Evolutionary conservation across 805 yeast genomes (phyloP), one percentile per base, ranked within the genome.

Genomic region (Metschnikowia koreensis): DNA sequence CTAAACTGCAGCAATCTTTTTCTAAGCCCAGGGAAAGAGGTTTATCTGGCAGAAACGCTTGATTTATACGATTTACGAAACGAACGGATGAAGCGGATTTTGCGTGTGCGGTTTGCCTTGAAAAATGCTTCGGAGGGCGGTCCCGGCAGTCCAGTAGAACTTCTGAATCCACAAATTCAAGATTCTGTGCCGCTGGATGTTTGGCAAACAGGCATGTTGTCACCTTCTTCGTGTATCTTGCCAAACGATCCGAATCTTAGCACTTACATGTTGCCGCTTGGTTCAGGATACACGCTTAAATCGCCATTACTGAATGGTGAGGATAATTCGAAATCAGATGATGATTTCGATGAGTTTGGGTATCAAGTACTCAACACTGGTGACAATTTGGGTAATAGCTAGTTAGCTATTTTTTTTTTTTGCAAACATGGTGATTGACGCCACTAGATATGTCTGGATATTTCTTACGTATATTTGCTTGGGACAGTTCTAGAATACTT

Each of bases 81-180:
- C 31, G 52, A 49, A 31, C 27, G 42, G 17, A 34, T 44, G 48
- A 49, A 49, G 43, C 47, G 41, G 8, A 48, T 49, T 7, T 27
- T 49, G 48, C 52, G 52, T 15, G 48, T 49, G 38, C 52, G 52
- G 12, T 44, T 49, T 17, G 33, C 52, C 26, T n/a, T 49, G 8
- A 36, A 34, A 10, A 34, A 39, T 33, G 39, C 10, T 26, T 31
- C 38, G 2, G 8, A 8, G n/a, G 26, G 11, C 6, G 47, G 26
- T 13, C 12, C 36, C 17, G 26, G 41, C 17, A 39, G 22, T 43
- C n/a, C 31, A 33, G 22, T 22, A 22, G 22, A 16, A 4, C 46
- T 33, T 37, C 39, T 12, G 29, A 22, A 22, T 22, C 4, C 22
- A 2, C 2, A 22, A 22, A 4, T 22, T 22, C 22, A 22, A 22